Base-by-base conservation (phyloP, 2,329 filamentous ascomycete genomes). In the Graphilbum sp. region DNA sequence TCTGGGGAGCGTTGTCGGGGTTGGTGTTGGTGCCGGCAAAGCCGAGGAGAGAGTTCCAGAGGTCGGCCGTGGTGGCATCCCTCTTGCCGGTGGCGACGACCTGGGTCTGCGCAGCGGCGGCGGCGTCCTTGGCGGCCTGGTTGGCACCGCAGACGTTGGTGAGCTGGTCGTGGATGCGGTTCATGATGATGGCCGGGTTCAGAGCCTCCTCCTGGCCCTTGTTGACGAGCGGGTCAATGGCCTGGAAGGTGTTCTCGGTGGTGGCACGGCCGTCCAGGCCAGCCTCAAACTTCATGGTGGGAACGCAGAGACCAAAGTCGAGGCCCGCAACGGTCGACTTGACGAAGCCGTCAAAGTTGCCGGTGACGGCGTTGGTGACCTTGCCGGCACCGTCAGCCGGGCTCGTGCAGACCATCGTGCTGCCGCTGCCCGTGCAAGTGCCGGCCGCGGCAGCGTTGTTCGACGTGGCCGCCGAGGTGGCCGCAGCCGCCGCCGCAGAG, bases 111-210 rank as follows among this genome's bases (percentile, higher is more conserved):
- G 72, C 74, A 19, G 57, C 54, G 36, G 54, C 47, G 54, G 70
- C 76, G 5, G 64, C 62, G 12, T 62, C 52, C 46, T 69, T 62
- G 38, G 74, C 76, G 4, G 69, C 73, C 20, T 59, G 62, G 50
- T 74, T 75, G 38, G 75, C 75, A 30, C 61, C 59, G 57, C 76
- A 81, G 29, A 75, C 72, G 57, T 79, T 80, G 51, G 56, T 66
- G 41, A 81, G 64, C 59, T 79, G 73, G 55, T 81, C 75, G 56
- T 72, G 75, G 54, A 81, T 73, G 43, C 74, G 69, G 64, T 78
- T 79, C 53, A 74, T 78, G 62, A 81, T 81, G 62, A 81, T 81
- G 60, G 72, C 70, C 40, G 75, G 75, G 68, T 81, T 80, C 34
- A 80, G 62, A 9, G 75, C 75, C 52, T 80, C 76, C 49, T 73